These are phyloP conservation scores for Ustilago bromivora DNA, from an alignment of 1,284 basidiomycete species.

Conservation along the genomic window DNA sequence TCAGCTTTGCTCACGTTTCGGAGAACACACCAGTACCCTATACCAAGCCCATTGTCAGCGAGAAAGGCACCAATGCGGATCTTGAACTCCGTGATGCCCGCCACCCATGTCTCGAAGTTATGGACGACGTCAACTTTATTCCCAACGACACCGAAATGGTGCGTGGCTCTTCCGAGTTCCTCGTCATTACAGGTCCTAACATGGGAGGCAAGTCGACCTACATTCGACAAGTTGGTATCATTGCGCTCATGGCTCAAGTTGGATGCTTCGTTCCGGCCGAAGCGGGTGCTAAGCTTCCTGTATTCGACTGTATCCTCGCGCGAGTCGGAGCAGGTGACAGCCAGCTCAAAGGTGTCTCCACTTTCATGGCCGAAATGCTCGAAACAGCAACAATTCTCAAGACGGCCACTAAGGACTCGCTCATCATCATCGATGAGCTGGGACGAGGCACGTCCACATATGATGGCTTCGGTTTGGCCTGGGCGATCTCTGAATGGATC, in stretches of 20 bases:
- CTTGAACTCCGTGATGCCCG: constrained; percentile 71
- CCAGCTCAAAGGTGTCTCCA: constrained; percentile 96
- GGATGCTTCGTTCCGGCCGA: constrained; percentile 88
- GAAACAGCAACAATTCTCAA: constrained; percentile 95
- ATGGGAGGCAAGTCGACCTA: constrained; percentile 62
- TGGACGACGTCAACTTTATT: constrained; percentile 95
- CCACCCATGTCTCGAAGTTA: constrained; percentile 96
- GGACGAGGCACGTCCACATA: constrained; percentile 98
- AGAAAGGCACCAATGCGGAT: constrained; percentile 48
- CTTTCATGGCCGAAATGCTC: constrained; percentile 99
- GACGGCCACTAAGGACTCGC: constrained; percentile 87
- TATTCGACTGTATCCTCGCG: constrained; percentile 96
- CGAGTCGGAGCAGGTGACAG: constrained; percentile 97
- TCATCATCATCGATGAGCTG: constrained; percentile 98
- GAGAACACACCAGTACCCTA: constrained; percentile 87
- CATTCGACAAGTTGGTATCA: constrained; percentile 81
- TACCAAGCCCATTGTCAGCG: constrained; percentile 77
- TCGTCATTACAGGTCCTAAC: constrained; percentile 79
- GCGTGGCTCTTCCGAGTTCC: constrained; percentile 81
- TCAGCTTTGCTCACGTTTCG: constrained; percentile 89
- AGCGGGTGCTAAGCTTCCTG: constrained; percentile 80
- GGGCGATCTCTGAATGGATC: constrained; percentile 98
- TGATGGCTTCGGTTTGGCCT: constrained; percentile 97
- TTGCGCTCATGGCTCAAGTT: constrained; percentile 93
- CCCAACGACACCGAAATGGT: constrained; percentile 93